phyloP scores from a whole-genome alignment of 2,329 filamentous ascomycete genomes.

The Exophiala lecanii-corni region DNA sequence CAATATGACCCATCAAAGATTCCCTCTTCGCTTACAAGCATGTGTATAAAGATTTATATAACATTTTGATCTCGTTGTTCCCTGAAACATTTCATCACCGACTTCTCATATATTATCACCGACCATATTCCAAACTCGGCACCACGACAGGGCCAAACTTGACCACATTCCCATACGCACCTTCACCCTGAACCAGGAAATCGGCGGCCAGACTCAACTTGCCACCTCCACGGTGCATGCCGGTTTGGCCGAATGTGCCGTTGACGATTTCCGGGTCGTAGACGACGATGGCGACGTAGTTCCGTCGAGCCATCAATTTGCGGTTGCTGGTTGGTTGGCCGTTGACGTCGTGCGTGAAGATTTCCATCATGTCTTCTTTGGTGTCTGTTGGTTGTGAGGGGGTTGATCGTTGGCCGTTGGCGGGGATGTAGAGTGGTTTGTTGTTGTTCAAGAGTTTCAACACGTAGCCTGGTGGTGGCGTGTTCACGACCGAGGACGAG shows the following conservation, averaged over 20 bases:
- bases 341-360: conserved; percentile 90
- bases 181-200: conserved; percentile 74
- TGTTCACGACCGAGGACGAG: conserved; percentile 84
- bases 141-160: conserved; percentile 98
- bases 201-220: conserved; percentile 87
- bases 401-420: conserved; percentile 70
- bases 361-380: conserved; percentile 99
- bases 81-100: too few species aligned
- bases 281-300: conserved; percentile 89
- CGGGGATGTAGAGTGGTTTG: conserved; percentile 83
- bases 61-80: too few species aligned
- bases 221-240: conserved; percentile 38
- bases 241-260: conserved; percentile 38
- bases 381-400: conserved; percentile 74
- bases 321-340: conserved; percentile 79
- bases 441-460: conserved; percentile 84
- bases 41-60: too few species aligned
- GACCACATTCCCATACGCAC: conserved; percentile 60
- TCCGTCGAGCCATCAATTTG: conserved; percentile 87
- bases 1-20: too few species aligned
- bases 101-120: too few species aligned
- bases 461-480: conserved; percentile 77
- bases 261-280: conserved; percentile 80
- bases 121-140: conserved; percentile 73
- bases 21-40: too few species aligned